Base-by-base conservation (phyloP, 495 filamentous ascomycete genomes). In the Podospora conica region DNA sequence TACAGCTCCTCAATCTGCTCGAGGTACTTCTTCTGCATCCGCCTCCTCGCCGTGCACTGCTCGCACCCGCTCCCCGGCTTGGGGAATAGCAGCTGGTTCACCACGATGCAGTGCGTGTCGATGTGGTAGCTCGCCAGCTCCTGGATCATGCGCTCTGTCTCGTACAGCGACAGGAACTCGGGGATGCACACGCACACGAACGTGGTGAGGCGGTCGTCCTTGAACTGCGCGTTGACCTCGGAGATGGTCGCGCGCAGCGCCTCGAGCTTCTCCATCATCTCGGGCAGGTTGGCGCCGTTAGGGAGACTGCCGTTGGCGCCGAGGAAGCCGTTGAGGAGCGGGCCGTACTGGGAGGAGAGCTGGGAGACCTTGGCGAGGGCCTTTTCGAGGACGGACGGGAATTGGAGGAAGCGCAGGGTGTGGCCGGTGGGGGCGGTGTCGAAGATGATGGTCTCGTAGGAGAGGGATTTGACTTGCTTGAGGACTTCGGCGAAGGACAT, bases 1-100 rank as follows among this genome's bases (percentile, higher is more conserved):
- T 99, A 99, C 59, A 99, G 78, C 82, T 99, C 96, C 79, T 96
- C 92, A 67, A 98, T 98, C 82, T 99, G 95, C 71, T 97, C 94
- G 23, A 99, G 81, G 73, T 99, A 99, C 78, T 99, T 99, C 87
- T 94, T 96, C 82, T 99, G 95, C 95, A 99, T 99, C 81, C 93
- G 93, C 72, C 94, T 84, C 64, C 95, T 82, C 27, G 95, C 91
- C 71, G 92, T 97, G 78, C 95, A 99, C 80, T 99, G 95, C 58
- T 96, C 92, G 77, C 95, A 99, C 31, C 86, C 84, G 71, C 88
- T 95, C 23, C 88, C 89, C 66, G 89, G 84, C 77, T 91, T 92
- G 18, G 95, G 95, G 80, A 96, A 98, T 63, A 98, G 79, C 67
- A 98, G 83, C 83, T 99, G 95, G 78, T 99, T 99, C 74, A 99